Evolutionary conservation across 139 green algal species (phyloP).

Genomic region (Bryopsis sp.): DNA sequence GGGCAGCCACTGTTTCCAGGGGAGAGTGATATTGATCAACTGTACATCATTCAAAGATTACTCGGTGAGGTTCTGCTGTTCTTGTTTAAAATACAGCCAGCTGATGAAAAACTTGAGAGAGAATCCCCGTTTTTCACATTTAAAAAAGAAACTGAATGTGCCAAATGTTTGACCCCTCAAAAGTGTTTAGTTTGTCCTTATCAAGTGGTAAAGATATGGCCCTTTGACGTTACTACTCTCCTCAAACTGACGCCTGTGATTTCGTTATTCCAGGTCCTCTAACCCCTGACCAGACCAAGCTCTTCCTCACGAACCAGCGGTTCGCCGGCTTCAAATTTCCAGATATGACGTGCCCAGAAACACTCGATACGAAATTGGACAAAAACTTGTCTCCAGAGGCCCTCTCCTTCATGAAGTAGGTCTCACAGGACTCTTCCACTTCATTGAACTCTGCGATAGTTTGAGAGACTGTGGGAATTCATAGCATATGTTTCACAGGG

Average conservation of each 20-base stretch:
- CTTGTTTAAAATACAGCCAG: too few species aligned
- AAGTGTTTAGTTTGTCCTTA: too few species aligned
- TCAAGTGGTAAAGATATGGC: not conserved
- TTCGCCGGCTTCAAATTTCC: constrained; percentile 70
- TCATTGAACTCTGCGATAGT: not conserved
- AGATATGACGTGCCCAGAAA: constrained; percentile 50
- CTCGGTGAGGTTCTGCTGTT: constrained; percentile 30
- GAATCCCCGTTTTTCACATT: too few species aligned
- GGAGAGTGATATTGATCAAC: constrained; percentile 82
- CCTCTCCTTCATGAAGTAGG: constrained; percentile 47
- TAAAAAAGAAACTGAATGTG: too few species aligned
- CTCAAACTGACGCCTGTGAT: not conserved
- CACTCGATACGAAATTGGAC: constrained; percentile 40
- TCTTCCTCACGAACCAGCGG: constrained; percentile 57
- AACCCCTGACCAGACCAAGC: constrained; percentile 39
- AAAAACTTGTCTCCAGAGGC: constrained; percentile 36
- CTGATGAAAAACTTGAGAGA: too few species aligned
- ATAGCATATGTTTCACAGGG: constrained; percentile 21
- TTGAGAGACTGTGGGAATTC: not conserved
- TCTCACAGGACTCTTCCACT: constrained; percentile 9
- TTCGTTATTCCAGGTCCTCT: constrained; percentile 28
- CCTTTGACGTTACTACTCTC: not conserved
- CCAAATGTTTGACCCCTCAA: too few species aligned
- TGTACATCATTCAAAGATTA: constrained; percentile 73
- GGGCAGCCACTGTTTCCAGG: constrained; percentile 83